Percentiles rank a stretch among this genome's conserved stretches.
phyloP scores from a whole-genome alignment of 2,329 filamentous ascomycete genomes.

The Phialophora verrucosa region DNA sequence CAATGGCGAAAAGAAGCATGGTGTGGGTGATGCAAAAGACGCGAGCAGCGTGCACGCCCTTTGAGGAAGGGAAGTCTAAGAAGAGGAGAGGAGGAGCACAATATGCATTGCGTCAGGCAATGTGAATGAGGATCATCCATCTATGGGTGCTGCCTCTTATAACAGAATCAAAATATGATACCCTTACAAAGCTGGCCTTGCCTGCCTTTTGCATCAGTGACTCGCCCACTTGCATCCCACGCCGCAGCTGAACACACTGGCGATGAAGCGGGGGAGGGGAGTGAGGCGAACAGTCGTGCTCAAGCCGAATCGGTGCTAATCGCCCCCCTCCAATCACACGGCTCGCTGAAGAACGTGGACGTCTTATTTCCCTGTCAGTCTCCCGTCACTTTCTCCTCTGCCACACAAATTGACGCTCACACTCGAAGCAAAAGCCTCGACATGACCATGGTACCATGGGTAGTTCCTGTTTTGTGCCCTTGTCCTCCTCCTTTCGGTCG shows the following conservation, averaged over 20 bases:
- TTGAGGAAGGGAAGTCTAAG: conserved; percentile 1
- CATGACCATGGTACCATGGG: neutral
- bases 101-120: neutral
- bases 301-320: neutral
- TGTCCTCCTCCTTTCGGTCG: conserved; percentile 1
- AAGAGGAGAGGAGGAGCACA: neutral
- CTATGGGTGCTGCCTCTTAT: neutral
- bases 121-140: neutral
- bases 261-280: neutral
- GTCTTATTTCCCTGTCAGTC: neutral
- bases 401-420: neutral
- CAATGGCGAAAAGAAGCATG: conserved; percentile 20
- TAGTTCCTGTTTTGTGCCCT: neutral
- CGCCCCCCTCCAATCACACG: neutral
- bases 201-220: neutral
- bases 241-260: neutral
- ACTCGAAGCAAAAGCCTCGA: neutral
- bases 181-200: neutral
- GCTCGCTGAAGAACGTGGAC: conserved; percentile 4
- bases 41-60: conserved; percentile 35
- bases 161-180: neutral
- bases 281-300: neutral
- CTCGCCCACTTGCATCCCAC: neutral
- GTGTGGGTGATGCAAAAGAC: conserved; percentile 32
- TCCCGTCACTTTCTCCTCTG: neutral